Percentiles rank a stretch among this genome's conserved stretches.
phyloP scores from a whole-genome alignment of 345 rosid species.

The Ceriops tagal region DNA sequence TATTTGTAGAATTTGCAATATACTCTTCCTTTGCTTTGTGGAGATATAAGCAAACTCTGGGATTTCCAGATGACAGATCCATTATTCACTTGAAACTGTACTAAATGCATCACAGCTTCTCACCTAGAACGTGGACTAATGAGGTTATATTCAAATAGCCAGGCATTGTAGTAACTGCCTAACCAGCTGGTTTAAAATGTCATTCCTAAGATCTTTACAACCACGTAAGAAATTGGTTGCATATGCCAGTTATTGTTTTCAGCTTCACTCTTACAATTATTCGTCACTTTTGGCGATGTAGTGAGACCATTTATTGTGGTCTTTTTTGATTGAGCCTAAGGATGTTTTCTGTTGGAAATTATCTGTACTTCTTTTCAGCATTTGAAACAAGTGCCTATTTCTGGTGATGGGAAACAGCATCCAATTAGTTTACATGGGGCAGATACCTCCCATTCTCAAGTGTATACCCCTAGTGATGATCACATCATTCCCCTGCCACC shows the following conservation, averaged over 20 bases:
- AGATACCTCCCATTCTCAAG: conserved; percentile 17
- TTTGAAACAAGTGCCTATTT: conserved; percentile 13
- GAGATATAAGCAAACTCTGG: no score
- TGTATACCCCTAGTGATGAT: conserved; percentile 17
- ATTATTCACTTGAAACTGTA: background rate
- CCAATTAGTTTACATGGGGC: conserved; percentile 13
- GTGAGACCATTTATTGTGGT: background rate
- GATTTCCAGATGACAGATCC: background rate
- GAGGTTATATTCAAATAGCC: no score
- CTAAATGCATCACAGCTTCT: background rate
- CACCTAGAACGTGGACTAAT: background rate
- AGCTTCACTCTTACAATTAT: background rate
- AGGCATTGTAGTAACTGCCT: background rate
- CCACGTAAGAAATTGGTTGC: background rate
- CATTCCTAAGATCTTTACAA: background rate
- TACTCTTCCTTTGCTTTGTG: background rate
- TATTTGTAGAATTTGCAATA: background rate
- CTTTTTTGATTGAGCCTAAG: background rate
- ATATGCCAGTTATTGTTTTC: background rate
- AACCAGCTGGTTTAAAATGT: background rate
- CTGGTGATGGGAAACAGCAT: conserved; percentile 12
- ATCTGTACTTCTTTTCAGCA: conserved; percentile 26
- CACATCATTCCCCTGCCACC: conserved; percentile 55
- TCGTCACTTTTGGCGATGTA: background rate
- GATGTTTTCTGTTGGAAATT: background rate